Evolutionary conservation across 1,284 basidiomycete genomes (phyloP).

Genomic region (Cryptococcus hybrid): DNA sequence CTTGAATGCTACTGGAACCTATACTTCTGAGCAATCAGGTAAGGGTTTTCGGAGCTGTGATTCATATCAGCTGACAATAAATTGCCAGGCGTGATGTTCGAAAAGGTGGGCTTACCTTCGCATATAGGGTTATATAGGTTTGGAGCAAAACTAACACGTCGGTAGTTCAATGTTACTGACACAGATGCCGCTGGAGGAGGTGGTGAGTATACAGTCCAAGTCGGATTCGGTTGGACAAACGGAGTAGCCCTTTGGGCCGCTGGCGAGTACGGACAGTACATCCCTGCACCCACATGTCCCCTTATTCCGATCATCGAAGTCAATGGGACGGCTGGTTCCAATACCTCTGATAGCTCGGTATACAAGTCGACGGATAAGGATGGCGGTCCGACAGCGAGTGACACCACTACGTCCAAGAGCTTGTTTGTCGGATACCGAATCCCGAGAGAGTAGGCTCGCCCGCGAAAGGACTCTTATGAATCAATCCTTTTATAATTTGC

Average conservation of each 20-base stretch:
- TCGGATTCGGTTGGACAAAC: conserved; percentile 76
- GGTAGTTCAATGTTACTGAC: conserved; percentile 56
- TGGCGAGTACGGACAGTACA: conserved; percentile 64
- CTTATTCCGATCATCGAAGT: conserved; percentile 50
- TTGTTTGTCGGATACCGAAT: conserved; percentile 17
- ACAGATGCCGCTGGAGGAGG: conserved; percentile 80
- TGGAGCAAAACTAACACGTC: background rate
- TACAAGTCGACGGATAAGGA: background rate
- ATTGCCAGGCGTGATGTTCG: conserved; percentile 68
- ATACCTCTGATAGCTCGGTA: background rate
- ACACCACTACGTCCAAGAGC: conserved; percentile 5
- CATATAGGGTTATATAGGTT: background rate
- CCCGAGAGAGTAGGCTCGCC: conserved; percentile 6
- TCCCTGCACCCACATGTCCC: conserved; percentile 68
- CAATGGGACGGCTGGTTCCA: conserved; percentile 16
- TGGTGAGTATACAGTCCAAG: conserved; percentile 68
- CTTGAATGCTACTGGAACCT: conserved; percentile 67
- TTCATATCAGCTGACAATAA: conserved; percentile 9
- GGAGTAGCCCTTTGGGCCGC: conserved; percentile 74
- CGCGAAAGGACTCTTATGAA: too few species aligned
- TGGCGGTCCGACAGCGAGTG: conserved; percentile 12
- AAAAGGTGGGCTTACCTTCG: conserved; percentile 56
- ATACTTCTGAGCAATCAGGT: conserved; percentile 1
- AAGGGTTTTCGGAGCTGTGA: background rate
- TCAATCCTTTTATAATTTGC: too few species aligned